These are phyloP conservation scores for Rhynchosporium graminicola DNA, from an alignment of 2,329 filamentous ascomycete genomes.

Conservation along the genomic window DNA sequence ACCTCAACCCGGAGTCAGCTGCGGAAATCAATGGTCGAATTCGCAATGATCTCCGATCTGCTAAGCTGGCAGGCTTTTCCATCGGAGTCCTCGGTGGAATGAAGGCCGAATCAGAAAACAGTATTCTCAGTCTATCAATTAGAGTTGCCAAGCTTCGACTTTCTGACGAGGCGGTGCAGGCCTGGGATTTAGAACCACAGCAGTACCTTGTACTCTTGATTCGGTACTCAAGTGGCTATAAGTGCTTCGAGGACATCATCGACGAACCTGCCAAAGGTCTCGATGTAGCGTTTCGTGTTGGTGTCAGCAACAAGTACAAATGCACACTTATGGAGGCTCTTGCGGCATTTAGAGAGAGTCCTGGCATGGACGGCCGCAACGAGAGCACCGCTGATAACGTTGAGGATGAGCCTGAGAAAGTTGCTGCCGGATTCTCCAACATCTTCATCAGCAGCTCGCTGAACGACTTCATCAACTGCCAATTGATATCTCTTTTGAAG, in stretches of 20 bases:
- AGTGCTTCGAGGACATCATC: constrained; percentile 55
- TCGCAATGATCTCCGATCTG: constrained; percentile 59
- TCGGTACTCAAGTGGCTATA: constrained; percentile 63
- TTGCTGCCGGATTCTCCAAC: constrained; percentile 48
- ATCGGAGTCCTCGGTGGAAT: constrained; percentile 62
- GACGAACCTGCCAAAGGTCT: constrained; percentile 42
- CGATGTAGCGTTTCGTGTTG: constrained; percentile 64
- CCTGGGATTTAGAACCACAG: constrained; percentile 68
- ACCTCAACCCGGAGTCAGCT: constrained; percentile 24
- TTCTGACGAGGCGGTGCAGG: constrained; percentile 71
- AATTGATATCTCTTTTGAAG: constrained; percentile 63
- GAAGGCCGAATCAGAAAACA: constrained; percentile 43
- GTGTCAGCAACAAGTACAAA: constrained; percentile 72
- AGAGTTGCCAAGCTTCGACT: constrained; percentile 70
- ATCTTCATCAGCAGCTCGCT: constrained; percentile 74
- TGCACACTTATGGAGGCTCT: constrained; percentile 53
- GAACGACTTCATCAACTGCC: constrained; percentile 65
- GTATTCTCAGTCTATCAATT: constrained; percentile 66
- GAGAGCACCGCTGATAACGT: not conserved
- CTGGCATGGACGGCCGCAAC: constrained; percentile 34
- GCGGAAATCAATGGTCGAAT: constrained; percentile 44
- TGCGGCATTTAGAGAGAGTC: constrained; percentile 41
- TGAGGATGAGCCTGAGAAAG: not conserved
- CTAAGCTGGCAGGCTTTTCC: constrained; percentile 67
- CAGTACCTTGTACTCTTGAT: constrained; percentile 78